phyloP scores from a whole-genome alignment of 108 stramenopile species.

The Mayamaea pseudoterrestris region DNA sequence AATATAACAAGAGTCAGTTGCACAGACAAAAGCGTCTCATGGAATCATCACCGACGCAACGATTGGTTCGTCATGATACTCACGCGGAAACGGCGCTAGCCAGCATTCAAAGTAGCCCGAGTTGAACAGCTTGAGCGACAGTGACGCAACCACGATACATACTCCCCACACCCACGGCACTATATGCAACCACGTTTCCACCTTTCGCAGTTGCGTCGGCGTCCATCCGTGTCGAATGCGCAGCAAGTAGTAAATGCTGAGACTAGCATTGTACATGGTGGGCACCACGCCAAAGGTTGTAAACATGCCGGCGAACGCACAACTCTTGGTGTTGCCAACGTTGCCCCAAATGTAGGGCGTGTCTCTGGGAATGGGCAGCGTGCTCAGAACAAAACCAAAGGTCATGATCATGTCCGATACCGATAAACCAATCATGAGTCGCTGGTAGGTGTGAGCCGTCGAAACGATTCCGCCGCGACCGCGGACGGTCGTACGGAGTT shows the following conservation, averaged over 20 bases:
- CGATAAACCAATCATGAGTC: constrained; percentile 18
- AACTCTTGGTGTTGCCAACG: constrained; percentile 10
- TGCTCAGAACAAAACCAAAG: constrained; percentile 6
- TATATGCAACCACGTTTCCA: constrained; percentile 12
- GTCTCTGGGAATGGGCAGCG: constrained; percentile 15
- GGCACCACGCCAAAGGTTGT: constrained; percentile 15
- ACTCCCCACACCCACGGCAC: constrained; percentile 15
- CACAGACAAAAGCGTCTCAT: too few relatives aligned
- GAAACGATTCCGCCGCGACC: too few relatives aligned
- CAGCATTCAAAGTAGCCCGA: constrained; percentile 18
- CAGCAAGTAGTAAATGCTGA: constrained; percentile 27
- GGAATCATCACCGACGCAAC: too few relatives aligned
- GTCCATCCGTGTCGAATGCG: constrained; percentile 22
- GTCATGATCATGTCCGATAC: constrained; percentile 10
- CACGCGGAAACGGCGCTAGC: constrained; percentile 10
- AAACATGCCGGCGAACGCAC: constrained; percentile 30
- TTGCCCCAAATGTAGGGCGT: not conserved
- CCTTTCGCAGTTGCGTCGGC: constrained; percentile 4
- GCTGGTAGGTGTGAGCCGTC: constrained; percentile 16
- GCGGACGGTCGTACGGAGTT: too few relatives aligned
- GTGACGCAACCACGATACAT: constrained; percentile 8
- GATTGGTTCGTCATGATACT: too few relatives aligned
- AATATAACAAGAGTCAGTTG: too few relatives aligned
- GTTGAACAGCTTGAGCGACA: constrained; percentile 12
- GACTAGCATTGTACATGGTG: constrained; percentile 17